A percentile compares a stretch with the other conserved stretches of the same genome.
Conservation (phyloP, 2,329 filamentous ascomycete genomes). For the Ophiostoma australiae region DNA sequence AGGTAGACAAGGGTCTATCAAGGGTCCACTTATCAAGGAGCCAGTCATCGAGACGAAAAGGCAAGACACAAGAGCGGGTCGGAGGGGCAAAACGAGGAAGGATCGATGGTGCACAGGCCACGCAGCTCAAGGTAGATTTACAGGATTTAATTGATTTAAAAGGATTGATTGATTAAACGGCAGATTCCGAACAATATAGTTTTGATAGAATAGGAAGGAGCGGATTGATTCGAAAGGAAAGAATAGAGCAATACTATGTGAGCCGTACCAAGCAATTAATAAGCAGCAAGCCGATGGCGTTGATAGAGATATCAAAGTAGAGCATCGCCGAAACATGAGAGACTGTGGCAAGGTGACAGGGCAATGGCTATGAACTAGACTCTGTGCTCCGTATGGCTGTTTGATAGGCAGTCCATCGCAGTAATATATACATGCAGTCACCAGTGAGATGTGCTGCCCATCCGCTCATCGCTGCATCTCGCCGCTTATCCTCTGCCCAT, state of each 20-base stretch:
- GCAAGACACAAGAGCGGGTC: neutral
- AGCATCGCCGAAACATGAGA: no score
- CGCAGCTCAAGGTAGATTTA: neutral
- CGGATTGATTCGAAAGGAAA: neutral
- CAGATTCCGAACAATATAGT: no score
- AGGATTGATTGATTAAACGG: neutral
- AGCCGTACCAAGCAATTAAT: neutral
- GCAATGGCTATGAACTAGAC: neutral
- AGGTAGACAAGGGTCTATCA: neutral
- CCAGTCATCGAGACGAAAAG: neutral
- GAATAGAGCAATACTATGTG: neutral
- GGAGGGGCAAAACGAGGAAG: neutral
- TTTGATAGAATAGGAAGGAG: neutral
- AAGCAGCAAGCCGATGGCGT: neutral
- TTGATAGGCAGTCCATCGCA: neutral
- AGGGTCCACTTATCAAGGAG: neutral
- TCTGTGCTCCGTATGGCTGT: neutral
- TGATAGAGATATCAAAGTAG: neutral
- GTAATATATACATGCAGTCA: neutral
- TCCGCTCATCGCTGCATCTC: slow-evolving; percentile 3
- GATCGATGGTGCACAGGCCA: slow-evolving; percentile 8
- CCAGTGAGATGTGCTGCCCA: neutral
- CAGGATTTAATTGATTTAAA: neutral
- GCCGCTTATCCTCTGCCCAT: neutral
- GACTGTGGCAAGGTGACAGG: neutral